These are phyloP conservation scores for Sclerotinia glacialis DNA, from an alignment of 2,329 filamentous ascomycete genomes.

Conservation along the genomic window DNA sequence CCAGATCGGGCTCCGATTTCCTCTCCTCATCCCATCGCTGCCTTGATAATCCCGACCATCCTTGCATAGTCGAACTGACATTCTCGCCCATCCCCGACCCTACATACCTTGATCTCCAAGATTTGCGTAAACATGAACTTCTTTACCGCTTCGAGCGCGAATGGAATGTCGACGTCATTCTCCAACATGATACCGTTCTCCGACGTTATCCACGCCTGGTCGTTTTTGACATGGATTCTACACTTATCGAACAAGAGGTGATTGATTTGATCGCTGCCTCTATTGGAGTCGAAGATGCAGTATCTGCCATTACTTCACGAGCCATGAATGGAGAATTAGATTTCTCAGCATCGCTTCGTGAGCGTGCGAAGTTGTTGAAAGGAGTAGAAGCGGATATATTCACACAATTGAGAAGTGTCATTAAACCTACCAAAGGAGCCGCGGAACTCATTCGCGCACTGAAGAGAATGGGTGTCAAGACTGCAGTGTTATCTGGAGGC, in stretches of 20 bases:
- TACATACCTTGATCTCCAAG: conserved; percentile 63
- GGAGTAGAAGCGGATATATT: conserved; percentile 79
- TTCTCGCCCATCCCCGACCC: conserved; percentile 59
- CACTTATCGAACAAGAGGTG: conserved; percentile 93
- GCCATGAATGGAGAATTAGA: conserved; percentile 97
- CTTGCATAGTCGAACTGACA: conserved; percentile 64
- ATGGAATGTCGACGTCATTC: conserved; percentile 82
- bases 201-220: conserved; percentile 79
- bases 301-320: conserved; percentile 84
- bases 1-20: conserved; percentile 49
- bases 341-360: conserved; percentile 79
- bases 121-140: conserved; percentile 75
- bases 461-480: conserved; percentile 76
- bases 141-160: conserved; percentile 82
- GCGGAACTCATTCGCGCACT: conserved; percentile 70
- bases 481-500: conserved; percentile 87
- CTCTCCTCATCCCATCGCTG: conserved; percentile 62
- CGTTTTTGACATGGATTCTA: conserved; percentile 99
- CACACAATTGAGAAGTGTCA: conserved; percentile 67
- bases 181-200: conserved; percentile 72
- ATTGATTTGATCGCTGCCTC: conserved; percentile 91
- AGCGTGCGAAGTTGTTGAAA: conserved; percentile 75
- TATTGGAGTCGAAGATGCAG: conserved; percentile 75
- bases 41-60: conserved; percentile 58
- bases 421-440: conserved; percentile 81